phyloP scores from a whole-genome alignment of 2,329 filamentous ascomycete species.

The Phyllosticta paracitricarpa region DNA sequence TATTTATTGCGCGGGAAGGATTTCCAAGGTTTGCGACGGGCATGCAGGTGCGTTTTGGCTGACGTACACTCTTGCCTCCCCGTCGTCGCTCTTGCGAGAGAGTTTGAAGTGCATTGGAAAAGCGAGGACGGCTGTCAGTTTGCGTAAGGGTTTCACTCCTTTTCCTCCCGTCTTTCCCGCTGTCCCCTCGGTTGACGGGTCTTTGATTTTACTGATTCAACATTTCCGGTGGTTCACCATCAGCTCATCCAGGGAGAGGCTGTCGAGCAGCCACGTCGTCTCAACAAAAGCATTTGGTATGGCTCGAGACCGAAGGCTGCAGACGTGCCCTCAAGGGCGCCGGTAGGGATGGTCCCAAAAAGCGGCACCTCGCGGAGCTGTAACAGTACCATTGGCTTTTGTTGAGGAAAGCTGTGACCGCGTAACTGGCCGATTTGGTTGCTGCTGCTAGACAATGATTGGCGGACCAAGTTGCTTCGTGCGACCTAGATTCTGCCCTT shows the following conservation, averaged over 20 bases:
- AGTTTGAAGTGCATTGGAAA: not conserved
- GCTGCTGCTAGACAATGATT: not conserved
- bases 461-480: not conserved
- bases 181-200: not conserved
- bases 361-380: not conserved
- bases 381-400: not conserved
- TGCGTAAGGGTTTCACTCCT: not conserved
- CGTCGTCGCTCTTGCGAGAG: no score
- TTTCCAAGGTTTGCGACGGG: not conserved
- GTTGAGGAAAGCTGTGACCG: not conserved
- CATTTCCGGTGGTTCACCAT: not conserved
- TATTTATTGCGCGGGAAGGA: not conserved
- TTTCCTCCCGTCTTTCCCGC: not conserved
- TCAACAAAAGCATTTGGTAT: not conserved
- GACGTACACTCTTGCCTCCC: not conserved
- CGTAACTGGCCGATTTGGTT: not conserved
- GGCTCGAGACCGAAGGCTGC: not conserved
- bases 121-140: not conserved
- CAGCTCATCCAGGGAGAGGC: no score
- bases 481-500: not conserved
- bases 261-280: not conserved
- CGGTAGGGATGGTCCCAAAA: not conserved
- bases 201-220: not conserved
- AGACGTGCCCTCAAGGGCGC: not conserved
- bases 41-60: not conserved